Base-by-base conservation (phyloP, 306 rosid genomes). In the Dalbergia cochinchinensis region DNA sequence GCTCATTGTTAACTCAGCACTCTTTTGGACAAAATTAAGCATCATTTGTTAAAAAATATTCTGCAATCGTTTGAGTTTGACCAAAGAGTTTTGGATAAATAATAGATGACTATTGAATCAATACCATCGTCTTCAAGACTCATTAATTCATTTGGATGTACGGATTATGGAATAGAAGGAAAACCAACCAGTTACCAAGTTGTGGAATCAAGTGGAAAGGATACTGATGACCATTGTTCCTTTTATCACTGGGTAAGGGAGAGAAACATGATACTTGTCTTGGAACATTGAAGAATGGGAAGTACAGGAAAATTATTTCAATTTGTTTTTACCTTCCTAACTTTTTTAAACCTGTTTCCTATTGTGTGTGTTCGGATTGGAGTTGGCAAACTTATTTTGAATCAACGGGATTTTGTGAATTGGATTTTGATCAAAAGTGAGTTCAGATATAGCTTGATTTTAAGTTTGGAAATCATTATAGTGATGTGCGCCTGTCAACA, bases 11-110 rank as follows among this genome's bases (percentile, higher is more conserved):
- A 62, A 34, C 66, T 72, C 8, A 3, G 57, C 37, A 79, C 61
- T 78, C 65, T 22, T 76, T 83, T 78, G 65, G 65, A 41, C 26
- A 26, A 57, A 45, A 67, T 33, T 65, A 81, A 63, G 4, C 60
- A 31, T 76, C 58, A 47, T 55, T 3, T 66, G 48, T 80, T 71
- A 58, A 51, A 51, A 42, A 64, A 55, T n/a, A 35, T 19, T 58
- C 20, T 1, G n/a, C n/a, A 11, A 79, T 44, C 39, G 39, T 34
- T 76, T 44, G 33, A 26, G 41, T 34, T 76, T 44, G 19, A 41
- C 53, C 31, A 15, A n/a, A 73, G 15, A n/a, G 31, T 67, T 73
- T 78, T 73, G 54, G 41, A 57, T 71, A n/a, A n/a, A n/a, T n/a
- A n/a, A n/a, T n/a, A n/a, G n/a, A n/a, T n/a, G n/a, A n/a, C n/a